Evolutionary conservation across 2,329 filamentous ascomycete genomes (phyloP).

Genomic region (Colletotrichum sp.): DNA sequence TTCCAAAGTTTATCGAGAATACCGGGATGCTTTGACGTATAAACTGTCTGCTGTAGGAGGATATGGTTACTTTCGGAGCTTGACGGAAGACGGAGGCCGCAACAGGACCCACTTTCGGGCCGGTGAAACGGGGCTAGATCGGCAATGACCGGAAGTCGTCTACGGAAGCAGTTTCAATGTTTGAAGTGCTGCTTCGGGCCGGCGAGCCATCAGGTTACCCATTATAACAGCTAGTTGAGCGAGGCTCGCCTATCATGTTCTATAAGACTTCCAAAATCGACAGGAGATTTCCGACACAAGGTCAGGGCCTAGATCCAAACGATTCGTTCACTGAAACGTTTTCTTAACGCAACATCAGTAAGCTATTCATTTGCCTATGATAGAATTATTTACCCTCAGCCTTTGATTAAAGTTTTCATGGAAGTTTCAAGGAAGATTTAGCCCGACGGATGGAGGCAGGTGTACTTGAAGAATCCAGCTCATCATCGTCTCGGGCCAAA

Average conservation of each 20-base stretch:
- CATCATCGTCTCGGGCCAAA: accelerated
- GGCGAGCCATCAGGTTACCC: accelerated
- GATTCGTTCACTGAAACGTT: neutral
- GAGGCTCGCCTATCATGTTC: accelerated
- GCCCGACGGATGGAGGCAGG: too few species aligned
- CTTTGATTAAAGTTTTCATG: too few species aligned
- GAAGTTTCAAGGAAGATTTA: too few species aligned
- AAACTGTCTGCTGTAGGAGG: accelerated
- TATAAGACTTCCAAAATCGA: neutral
- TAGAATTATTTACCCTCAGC: too few species aligned
- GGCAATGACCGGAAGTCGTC: neutral
- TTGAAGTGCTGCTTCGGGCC: neutral
- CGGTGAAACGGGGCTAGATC: neutral
- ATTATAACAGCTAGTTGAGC: accelerated
- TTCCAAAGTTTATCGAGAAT: accelerated
- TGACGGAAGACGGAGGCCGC: accelerated
- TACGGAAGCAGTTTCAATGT: accelerated
- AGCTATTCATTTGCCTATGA: too few species aligned
- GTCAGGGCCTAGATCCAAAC: neutral
- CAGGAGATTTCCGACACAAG: neutral
- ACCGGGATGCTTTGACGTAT: neutral
- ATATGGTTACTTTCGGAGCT: neutral
- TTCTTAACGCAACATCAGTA: too few species aligned
- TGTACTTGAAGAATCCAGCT: neutral
- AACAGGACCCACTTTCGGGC: accelerated